These are phyloP conservation scores for Blastobotrys raffinosifermentans DNA, from an alignment of 1,139 yeast genomes.

Conservation along the genomic window DNA sequence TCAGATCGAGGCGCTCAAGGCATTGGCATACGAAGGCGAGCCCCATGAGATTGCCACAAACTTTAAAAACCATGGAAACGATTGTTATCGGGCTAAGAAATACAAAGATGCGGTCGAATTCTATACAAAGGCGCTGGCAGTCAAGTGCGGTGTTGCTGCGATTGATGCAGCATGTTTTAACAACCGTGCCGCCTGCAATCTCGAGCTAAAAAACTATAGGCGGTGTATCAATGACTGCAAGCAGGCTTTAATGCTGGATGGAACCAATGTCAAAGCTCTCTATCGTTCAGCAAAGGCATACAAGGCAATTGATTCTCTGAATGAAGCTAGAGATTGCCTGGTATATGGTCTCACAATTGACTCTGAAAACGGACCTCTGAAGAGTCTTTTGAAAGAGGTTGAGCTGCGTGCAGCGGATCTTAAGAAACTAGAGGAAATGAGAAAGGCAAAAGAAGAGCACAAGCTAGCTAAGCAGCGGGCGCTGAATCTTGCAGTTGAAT, in stretches of 20 bases:
- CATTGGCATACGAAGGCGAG: constrained; percentile 92
- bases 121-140: constrained; percentile 75
- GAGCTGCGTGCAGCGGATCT: constrained; percentile 29
- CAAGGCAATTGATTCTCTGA: constrained; percentile 55
- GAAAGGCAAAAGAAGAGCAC: constrained; percentile 34
- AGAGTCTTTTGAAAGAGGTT: constrained; percentile 25
- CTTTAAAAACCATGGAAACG: constrained; percentile 92
- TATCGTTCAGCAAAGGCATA: constrained; percentile 83
- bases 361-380: constrained; percentile 48
- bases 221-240: constrained; percentile 83
- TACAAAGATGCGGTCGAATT: constrained; percentile 70
- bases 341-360: constrained; percentile 60
- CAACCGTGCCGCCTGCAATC: constrained; percentile 88
- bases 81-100: constrained; percentile 63
- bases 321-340: constrained; percentile 66
- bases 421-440: constrained; percentile 22
- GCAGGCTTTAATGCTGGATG: constrained; percentile 58
- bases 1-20: constrained; percentile 79
- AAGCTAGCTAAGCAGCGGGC: constrained; percentile 28
- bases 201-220: constrained; percentile 72
- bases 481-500: constrained; percentile 35
- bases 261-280: constrained; percentile 73
- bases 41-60: constrained; percentile 88
- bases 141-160: constrained; percentile 42
- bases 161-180: constrained; percentile 60